Evolutionary conservation across 2,329 filamentous ascomycete genomes (phyloP).

Genomic region (Aspergillus japonicus): DNA sequence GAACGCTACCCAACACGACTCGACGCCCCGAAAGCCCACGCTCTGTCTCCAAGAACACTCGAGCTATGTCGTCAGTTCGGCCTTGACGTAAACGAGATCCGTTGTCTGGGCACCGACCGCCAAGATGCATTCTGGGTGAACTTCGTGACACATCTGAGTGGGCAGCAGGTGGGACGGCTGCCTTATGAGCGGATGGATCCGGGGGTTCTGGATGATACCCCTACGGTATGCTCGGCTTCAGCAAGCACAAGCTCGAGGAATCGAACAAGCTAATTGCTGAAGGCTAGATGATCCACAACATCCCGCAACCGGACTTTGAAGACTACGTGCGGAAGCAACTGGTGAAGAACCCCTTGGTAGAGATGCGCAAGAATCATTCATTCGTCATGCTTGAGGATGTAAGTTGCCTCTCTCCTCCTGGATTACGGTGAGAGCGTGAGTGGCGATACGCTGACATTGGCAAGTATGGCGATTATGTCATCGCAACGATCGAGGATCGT

Average conservation of each 20-base stretch:
- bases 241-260: not conserved
- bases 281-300: slow-evolving; percentile 44
- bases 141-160: slow-evolving; percentile 41
- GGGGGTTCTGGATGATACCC: slow-evolving; percentile 36
- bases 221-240: slow-evolving; percentile 23
- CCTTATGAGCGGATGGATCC: slow-evolving; percentile 30
- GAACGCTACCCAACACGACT: slow-evolving; percentile 24
- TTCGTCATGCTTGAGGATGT: slow-evolving; percentile 39
- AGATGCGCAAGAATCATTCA: slow-evolving; percentile 21
- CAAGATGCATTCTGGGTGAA: slow-evolving; percentile 43
- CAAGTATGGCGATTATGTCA: slow-evolving; percentile 25
- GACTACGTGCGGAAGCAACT: slow-evolving; percentile 32
- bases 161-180: slow-evolving; percentile 36
- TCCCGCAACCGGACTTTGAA: slow-evolving; percentile 45
- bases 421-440: no score
- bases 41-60: slow-evolving; percentile 29
- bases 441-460: not conserved
- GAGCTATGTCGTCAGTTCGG: slow-evolving; percentile 30
- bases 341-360: slow-evolving; percentile 14
- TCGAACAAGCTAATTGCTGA: not conserved
- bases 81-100: slow-evolving; percentile 26
- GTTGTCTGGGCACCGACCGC: slow-evolving; percentile 19
- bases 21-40: slow-evolving; percentile 31
- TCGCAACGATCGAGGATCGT: slow-evolving; percentile 33
- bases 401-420: not conserved